Evolutionary conservation across 2,329 filamentous ascomycete species (phyloP).

Genomic region (Cladosporium sp.): DNA sequence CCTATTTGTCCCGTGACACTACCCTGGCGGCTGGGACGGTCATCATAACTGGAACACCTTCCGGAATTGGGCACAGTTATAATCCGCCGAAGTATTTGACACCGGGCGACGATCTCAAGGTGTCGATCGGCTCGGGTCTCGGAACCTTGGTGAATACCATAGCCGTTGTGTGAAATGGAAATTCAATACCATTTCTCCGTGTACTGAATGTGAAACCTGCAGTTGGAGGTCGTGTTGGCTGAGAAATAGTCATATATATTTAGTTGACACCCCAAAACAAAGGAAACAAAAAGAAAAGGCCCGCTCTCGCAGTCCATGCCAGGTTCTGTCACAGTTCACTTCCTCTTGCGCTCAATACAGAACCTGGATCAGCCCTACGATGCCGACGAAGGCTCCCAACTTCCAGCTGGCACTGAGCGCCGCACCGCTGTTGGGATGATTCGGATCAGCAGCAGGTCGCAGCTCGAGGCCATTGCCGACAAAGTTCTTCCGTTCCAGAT

Average conservation of each 20-base stretch:
- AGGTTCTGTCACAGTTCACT: too few relatives aligned
- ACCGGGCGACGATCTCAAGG: constrained; percentile 45
- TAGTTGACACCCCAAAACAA: too few relatives aligned
- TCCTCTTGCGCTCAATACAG: constrained; percentile 59
- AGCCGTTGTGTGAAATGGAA: background rate
- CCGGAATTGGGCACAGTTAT: constrained; percentile 38
- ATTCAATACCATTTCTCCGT: too few relatives aligned
- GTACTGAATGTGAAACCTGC: too few relatives aligned
- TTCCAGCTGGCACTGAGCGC: constrained; percentile 2
- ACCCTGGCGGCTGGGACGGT: constrained; percentile 40
- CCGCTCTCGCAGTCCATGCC: too few relatives aligned
- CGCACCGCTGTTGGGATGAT: background rate
- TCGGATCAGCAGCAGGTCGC: constrained; percentile 1
- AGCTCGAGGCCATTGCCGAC: background rate
- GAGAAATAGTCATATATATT: too few relatives aligned
- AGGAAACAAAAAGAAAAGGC: too few relatives aligned
- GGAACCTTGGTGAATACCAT: constrained; percentile 2
- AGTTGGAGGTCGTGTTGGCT: too few relatives aligned
- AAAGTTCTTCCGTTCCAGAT: background rate
- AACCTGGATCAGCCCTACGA: background rate
- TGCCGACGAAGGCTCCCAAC: background rate
- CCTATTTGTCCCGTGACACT: constrained; percentile 38
- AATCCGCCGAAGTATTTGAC: constrained; percentile 41
- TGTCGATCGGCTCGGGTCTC: constrained; percentile 36
- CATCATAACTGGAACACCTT: constrained; percentile 42